Evolutionary conservation across 75 land plant species (phyloP).

Genomic region (Picea sitchensis): DNA sequence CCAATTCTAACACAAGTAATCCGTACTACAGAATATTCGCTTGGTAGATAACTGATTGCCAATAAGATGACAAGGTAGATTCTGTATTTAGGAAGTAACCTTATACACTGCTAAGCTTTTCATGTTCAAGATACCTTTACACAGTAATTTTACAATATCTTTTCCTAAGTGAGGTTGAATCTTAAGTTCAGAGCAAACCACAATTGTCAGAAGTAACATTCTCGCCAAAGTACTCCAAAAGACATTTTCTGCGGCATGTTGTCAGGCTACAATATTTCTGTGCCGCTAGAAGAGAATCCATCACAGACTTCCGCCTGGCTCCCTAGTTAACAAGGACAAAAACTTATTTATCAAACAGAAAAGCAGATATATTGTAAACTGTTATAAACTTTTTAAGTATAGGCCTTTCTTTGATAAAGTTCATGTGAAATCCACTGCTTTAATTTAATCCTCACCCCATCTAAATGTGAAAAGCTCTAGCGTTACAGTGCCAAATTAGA

Average conservation of each 20-base stretch:
- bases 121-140: too few species aligned
- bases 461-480: not conserved
- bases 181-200: constrained; percentile 33
- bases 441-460: not conserved
- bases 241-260: constrained; percentile 63
- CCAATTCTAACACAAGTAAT: too few species aligned
- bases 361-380: not conserved
- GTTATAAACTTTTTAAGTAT: not conserved
- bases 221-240: constrained; percentile 84
- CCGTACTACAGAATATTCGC: too few species aligned
- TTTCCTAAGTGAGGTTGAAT: too few species aligned
- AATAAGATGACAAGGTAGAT: too few species aligned
- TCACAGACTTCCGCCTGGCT: constrained; percentile 51
- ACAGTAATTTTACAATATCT: too few species aligned
- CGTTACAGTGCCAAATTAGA: not conserved
- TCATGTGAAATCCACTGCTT: not conserved
- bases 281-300: constrained; percentile 66
- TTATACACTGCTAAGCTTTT: too few species aligned
- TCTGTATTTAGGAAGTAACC: too few species aligned
- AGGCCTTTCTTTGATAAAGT: not conserved
- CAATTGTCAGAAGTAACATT: constrained; percentile 34
- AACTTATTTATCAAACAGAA: not conserved
- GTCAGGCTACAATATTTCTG: constrained; percentile 56
- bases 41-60: too few species aligned
- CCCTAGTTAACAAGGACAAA: constrained; percentile 29